A percentile compares a stretch with the other conserved stretches of the same genome.
phyloP scores from a whole-genome alignment of 1,139 yeast species.

The Nakaseomyces delphensis region DNA sequence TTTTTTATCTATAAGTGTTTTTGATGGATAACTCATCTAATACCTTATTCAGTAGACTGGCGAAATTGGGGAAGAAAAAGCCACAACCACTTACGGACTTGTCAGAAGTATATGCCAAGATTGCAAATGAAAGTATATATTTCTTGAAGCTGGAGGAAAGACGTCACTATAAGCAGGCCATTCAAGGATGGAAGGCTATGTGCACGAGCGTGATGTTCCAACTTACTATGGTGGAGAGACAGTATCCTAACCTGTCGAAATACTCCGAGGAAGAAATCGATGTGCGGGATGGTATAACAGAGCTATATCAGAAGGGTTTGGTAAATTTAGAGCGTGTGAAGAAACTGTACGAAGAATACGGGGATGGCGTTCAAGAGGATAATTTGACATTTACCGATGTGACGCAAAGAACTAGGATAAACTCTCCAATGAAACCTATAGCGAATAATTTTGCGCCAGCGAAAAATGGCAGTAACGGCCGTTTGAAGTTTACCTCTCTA shows the following conservation, averaged over 20 bases:
- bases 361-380: neutral
- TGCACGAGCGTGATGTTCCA: conserved; percentile 53
- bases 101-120: conserved; percentile 51
- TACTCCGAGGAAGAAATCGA: conserved; percentile 37
- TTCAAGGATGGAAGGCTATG: conserved; percentile 63
- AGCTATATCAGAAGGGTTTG: conserved; percentile 29
- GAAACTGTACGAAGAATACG: conserved; percentile 8
- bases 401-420: neutral
- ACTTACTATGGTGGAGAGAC: conserved; percentile 47
- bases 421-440: conserved; percentile 3
- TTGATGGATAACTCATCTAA: conserved; percentile 19
- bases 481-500: neutral
- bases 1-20: neutral
- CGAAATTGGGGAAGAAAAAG: conserved; percentile 44
- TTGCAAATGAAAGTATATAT: conserved; percentile 49
- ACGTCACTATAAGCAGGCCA: conserved; percentile 44
- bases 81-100: conserved; percentile 51
- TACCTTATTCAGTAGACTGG: conserved; percentile 22
- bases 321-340: conserved; percentile 35
- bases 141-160: conserved; percentile 52
- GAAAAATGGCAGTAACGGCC: neutral
- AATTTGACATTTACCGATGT: conserved; percentile 1
- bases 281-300: conserved; percentile 33
- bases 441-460: neutral
- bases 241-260: conserved; percentile 33